Percentiles rank a stretch among this genome's conserved stretches.
Evolutionary conservation across 2,329 filamentous ascomycete species (phyloP).

Genomic region (Pseudogymnoascus sp.): DNA sequence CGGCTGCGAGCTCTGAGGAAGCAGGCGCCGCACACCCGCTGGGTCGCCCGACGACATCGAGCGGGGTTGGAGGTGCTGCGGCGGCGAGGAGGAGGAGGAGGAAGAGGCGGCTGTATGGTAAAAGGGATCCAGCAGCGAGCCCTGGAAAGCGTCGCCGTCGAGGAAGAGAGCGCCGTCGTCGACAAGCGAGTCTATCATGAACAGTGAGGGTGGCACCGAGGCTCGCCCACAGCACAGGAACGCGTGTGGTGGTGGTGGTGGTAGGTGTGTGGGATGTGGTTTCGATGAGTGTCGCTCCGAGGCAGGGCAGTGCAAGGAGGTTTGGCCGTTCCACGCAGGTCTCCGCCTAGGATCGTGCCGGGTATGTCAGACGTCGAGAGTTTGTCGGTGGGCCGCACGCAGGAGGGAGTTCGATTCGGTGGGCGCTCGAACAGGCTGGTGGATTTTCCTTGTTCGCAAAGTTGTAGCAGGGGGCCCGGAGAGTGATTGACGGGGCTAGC

Average conservation of each 20-base stretch:
- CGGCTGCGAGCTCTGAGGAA: conserved; percentile 62
- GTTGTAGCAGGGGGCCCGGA: not conserved
- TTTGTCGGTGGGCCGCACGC: not conserved
- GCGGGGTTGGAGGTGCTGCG: not conserved
- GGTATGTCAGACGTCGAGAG: not conserved
- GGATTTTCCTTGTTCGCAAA: not conserved
- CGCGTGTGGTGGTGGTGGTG: not conserved
- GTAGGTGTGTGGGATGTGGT: not conserved
- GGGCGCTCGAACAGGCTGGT: not conserved
- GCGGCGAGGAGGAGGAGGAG: not conserved
- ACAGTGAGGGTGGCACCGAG: not conserved
- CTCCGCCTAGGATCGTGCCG: not conserved
- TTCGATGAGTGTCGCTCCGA: not conserved
- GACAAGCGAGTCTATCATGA: not conserved
- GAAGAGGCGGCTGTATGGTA: not conserved
- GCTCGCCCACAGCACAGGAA: not conserved
- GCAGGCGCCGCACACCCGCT: conserved; percentile 45
- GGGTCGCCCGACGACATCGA: conserved; percentile 50
- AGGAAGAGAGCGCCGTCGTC: not conserved
- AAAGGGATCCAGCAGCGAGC: not conserved
- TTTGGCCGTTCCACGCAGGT: not conserved
- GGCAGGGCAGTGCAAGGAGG: not conserved
- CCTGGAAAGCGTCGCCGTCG: not conserved
- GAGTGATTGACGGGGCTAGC: not conserved
- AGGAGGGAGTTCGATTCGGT: not conserved